Evolutionary conservation across 2,329 filamentous ascomycete genomes (phyloP).

Genomic region (Teratosphaeria destructans): DNA sequence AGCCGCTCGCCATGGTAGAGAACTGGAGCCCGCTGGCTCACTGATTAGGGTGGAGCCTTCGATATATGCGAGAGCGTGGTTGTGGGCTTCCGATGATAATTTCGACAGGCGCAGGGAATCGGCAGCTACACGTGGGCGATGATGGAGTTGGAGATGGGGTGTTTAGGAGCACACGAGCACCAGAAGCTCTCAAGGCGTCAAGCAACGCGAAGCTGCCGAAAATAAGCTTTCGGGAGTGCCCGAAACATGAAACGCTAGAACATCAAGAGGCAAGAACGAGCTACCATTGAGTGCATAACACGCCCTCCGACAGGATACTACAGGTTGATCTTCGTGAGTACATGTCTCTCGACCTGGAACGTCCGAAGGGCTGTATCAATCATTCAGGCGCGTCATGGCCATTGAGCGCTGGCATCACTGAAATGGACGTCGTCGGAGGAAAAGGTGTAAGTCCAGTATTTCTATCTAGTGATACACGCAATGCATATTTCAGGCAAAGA

Average conservation of each 20-base stretch:
- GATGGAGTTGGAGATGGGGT: neutral
- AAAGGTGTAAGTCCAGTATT: no score
- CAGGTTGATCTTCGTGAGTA: no score
- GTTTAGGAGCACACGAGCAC: neutral
- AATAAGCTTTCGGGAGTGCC: neutral
- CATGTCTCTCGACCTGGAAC: no score
- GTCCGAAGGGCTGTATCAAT: no score
- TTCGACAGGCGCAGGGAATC: neutral
- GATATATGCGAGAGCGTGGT: neutral
- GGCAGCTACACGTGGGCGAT: neutral
- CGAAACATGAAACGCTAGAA: neutral
- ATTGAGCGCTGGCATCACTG: no score
- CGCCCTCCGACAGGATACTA: no score
- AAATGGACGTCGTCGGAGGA: no score
- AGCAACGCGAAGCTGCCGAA: neutral
- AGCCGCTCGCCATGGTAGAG: constrained; percentile 72
- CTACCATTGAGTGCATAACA: no score
- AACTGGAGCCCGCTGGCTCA: constrained; percentile 9
- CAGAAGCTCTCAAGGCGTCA: neutral
- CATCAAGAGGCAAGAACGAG: neutral
- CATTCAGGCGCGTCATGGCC: no score
- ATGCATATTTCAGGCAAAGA: neutral
- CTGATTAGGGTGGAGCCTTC: neutral
- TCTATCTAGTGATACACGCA: no score
- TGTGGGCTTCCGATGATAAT: neutral